Conservation (phyloP, 2,329 filamentous ascomycete genomes). For the Diplodia mutila region DNA sequence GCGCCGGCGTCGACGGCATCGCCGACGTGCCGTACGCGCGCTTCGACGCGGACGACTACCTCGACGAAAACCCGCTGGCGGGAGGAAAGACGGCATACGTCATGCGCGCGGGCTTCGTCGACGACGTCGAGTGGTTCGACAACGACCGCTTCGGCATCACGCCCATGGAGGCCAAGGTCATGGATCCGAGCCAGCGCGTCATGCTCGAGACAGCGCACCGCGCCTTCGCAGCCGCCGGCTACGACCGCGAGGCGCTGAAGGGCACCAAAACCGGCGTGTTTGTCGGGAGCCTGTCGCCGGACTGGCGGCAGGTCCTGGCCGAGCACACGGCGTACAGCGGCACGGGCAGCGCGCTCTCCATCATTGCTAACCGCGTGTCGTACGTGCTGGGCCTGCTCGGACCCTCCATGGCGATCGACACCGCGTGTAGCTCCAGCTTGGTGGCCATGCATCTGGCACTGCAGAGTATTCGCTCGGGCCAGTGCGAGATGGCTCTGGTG, state of each 20-base stretch:
- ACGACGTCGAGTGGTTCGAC: conserved; percentile 28
- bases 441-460: conserved; percentile 33
- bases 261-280: conserved; percentile 34
- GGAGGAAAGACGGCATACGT: conserved; percentile 31
- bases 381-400: conserved; percentile 38
- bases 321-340: conserved; percentile 1
- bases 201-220: conserved; percentile 30
- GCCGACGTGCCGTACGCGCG: conserved; percentile 21
- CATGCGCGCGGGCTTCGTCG: conserved; percentile 27
- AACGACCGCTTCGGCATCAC: conserved; percentile 30
- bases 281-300: conserved; percentile 29
- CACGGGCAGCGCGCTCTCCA: conserved; percentile 27
- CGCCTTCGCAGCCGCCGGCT: conserved; percentile 29
- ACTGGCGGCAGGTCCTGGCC: conserved; percentile 28
- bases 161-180: conserved; percentile 25
- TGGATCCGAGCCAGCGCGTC: conserved; percentile 30
- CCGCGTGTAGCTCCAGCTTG: conserved; percentile 38
- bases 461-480: neutral
- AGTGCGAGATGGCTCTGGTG: conserved; percentile 24
- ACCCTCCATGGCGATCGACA: conserved; percentile 38
- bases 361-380: conserved; percentile 38
- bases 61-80: conserved; percentile 35
- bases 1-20: neutral
- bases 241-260: conserved; percentile 17
- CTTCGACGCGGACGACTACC: conserved; percentile 4